phyloP scores from a whole-genome alignment of 257 asterid species.

The Solanum pennellii region DNA sequence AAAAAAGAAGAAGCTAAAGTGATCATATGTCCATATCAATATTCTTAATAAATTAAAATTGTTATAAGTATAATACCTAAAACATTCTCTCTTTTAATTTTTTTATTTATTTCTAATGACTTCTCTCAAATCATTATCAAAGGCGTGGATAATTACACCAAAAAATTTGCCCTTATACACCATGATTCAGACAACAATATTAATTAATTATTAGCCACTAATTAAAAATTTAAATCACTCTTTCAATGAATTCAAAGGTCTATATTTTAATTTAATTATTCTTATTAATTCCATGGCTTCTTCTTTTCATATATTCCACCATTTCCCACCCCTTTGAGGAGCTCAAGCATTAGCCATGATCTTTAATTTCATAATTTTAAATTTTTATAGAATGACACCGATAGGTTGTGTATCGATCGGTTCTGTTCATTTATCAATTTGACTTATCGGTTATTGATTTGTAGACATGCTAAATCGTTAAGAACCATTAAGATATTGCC shows the following conservation, averaged over 20 bases:
- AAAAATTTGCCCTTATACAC: background rate
- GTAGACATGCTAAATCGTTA: too few relatives aligned
- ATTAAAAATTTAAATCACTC: background rate
- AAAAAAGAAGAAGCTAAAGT: background rate
- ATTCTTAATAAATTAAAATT: background rate
- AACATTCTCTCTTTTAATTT: background rate
- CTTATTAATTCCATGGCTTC: background rate
- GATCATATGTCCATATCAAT: background rate
- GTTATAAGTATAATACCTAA: background rate
- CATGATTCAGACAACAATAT: background rate
- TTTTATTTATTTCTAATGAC: background rate
- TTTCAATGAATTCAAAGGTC: background rate
- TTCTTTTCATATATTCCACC: background rate
- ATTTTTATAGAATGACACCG: too few relatives aligned
- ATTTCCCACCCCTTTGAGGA: background rate
- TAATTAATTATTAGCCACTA: too few relatives aligned
- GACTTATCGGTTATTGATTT: too few relatives aligned
- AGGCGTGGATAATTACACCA: background rate
- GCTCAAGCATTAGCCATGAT: background rate
- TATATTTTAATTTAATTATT: background rate
- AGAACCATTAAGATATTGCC: too few relatives aligned
- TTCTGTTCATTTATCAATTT: too few relatives aligned
- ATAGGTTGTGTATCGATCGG: too few relatives aligned
- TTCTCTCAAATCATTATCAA: background rate
- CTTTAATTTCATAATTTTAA: background rate